Evolutionary conservation across 805 yeast genomes (phyloP), one percentile per base, ranked within the genome.

Genomic region (Diddensiella santjacobensis): DNA sequence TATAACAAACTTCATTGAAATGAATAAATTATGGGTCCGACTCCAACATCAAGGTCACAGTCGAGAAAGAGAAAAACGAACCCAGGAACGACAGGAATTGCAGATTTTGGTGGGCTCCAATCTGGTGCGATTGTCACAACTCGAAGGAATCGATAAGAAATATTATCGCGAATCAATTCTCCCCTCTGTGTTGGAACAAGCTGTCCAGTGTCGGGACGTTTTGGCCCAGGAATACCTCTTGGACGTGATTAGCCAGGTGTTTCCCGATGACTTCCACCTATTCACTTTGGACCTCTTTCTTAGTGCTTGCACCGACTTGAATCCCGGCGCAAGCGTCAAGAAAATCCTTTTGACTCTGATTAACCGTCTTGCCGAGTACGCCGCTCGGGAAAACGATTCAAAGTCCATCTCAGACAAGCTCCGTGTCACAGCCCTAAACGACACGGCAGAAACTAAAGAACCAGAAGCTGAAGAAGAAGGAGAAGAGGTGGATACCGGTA

Each of bases 1-100:
- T 30, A 75, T 87, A 45, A 79, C 87, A 17, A 93, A 93, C 64
- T 93, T 93, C 64, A 81, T 91, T 49, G 99, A 93, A 65, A 93
- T 93, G 99, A 93, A 93, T 71, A 93, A 93, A 66, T 73, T 93
- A 41, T 93, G 99, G 99, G 98, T 93, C 3, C 77, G 99, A 44
- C 71, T 90, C 55, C 98, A 91, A 68, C 96, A 90, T 64, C 96
- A 89, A 66, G 98, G 98, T 1, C 96, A 88, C 53, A 79, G 91
- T 2, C 77, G 85, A 37, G 96, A 91, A 58, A 76, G 87, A 35
- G 79, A 74, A 33, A 79, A 84, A 63, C 75, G 97, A 48, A 77
- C 75, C 19, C 75, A 73, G 51, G 98, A 93, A 67, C 75, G 99
- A 19, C 81, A 83, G 59, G 97, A 93, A 66, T 74, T 93, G 53